These are phyloP conservation scores for Choiromyces venosus DNA, from an alignment of 495 filamentous ascomycete genomes.

Conservation along the genomic window DNA sequence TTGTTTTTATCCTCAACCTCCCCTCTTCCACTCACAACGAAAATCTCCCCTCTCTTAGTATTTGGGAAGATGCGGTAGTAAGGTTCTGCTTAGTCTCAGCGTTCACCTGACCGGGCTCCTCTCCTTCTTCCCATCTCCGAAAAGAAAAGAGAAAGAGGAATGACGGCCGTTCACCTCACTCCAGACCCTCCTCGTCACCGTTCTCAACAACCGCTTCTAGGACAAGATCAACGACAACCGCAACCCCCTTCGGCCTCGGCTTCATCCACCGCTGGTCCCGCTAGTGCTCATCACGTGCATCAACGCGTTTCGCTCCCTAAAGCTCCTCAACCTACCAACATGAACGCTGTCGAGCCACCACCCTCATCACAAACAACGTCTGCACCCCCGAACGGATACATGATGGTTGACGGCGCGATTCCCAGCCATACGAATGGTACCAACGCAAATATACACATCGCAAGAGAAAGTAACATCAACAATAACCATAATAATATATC, in stretches of 20 bases:
- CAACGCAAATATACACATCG: conserved; percentile 6
- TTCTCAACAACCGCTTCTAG: conserved; percentile 20
- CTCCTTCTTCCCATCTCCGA: background rate
- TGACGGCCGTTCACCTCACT: conserved; percentile 31
- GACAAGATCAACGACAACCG: conserved; percentile 18
- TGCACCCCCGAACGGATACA: conserved; percentile 25
- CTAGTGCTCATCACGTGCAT: conserved; percentile 25
- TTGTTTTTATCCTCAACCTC: background rate
- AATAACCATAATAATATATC: conserved; percentile 16
- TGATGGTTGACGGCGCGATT: conserved; percentile 31
- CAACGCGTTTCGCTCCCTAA: conserved; percentile 25
- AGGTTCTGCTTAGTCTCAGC: background rate
- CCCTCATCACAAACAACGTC: conserved; percentile 17
- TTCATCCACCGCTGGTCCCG: background rate
- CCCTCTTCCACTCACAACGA: background rate
- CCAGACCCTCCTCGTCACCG: conserved; percentile 13
- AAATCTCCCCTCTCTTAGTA: background rate
- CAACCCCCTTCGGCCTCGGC: conserved; percentile 14
- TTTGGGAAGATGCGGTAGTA: background rate
- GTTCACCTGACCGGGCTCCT: background rate
- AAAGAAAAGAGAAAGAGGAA: conserved; percentile 12
- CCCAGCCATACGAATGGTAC: conserved; percentile 32
- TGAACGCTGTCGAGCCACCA: background rate
- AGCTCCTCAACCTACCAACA: conserved; percentile 14
- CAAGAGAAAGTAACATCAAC: conserved; percentile 21